Evolutionary conservation across 2,329 filamentous ascomycete genomes (phyloP), one percentile per base, ranked within the genome.

Genomic region (Aspergillus sp.): DNA sequence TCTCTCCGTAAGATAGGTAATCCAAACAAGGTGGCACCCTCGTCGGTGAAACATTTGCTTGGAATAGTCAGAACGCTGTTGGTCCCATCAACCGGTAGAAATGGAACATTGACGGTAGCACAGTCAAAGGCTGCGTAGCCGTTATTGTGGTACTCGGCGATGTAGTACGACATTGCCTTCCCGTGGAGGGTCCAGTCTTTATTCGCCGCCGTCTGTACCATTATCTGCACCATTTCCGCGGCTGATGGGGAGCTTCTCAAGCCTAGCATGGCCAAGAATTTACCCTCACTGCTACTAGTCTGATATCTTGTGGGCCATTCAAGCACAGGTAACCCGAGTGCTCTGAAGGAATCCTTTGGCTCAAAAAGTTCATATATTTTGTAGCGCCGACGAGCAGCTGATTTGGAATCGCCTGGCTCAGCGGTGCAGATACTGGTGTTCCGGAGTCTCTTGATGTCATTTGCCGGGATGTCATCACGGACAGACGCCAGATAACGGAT

Each of bases 401-500:
- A 74, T 65, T 89, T 85, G 65, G 84, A 73, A 49, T 83, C 84
- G 7, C 26, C 58, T 39, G 26, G 18, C 31, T 96, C 92, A 3
- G 90, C 90, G 10, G 92, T 91, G 69, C 93, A 94, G 49, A 98
- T 91, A 11, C 86, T 87, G 0, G 92, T 92, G 52, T 88, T 84
- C 57, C 85, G 89, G 24, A 99, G 82, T 69, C 89, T 90, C 64
- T 86, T 87, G 56, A 97, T 84, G 72, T 99, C 95, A 53, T 88
- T 88, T 10, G 79, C 75, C 0, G 95, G 95, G 60, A 99, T 97
- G 67, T 99, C 95, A 55, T 90, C 86, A 61, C 86, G 87, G 29
- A 99, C 95, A 9, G 93, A 96, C 11, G 94, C 87, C 49, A 99
- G 84, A 68, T 99, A 99, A 68, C 92, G 94, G 75, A 99, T 92